Base-by-base conservation (phyloP, 2,329 filamentous ascomycete species). In the Talaromyces marneffei region DNA sequence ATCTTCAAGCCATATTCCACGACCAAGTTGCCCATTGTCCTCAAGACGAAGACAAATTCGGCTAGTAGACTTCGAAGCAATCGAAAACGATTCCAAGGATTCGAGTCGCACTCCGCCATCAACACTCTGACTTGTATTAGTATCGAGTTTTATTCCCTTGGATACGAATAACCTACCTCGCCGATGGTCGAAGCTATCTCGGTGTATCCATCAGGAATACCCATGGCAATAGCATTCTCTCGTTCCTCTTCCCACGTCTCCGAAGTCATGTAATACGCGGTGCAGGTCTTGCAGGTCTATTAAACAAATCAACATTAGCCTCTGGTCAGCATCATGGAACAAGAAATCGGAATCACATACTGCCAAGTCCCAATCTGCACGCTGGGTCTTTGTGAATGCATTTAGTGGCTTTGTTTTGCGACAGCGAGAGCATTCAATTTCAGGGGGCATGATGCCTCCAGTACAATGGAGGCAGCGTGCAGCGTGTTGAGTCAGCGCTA, bases 351-450 rank as follows among this genome's bases (percentile, higher is more conserved):
- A 57, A 16, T 8, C 14, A 72, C 79, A 63, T 77, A 82, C 81
- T 27, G 77, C 78, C 40, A 66, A 68, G 61, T 80, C 81, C 1
- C 76, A 74, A 42, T 78, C 76, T 29, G 67, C 71, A 14, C 82
- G 75, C 70, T 83, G 79, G 6, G 65, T 65, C 64, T 82, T 84
- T 18, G 79, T 77, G 65, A 84, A 86, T 0, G 73, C 72, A 5
- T 80, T 77, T 2, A 83, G 61, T 0, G 75, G 71, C 65, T 83
- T 83, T 1, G 71, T 75, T 60, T 75, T 67, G 20, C 74, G 68
- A 66, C 83, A 85, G 39, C 77, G 71, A 33, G 65, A 67, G 65
- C 83, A 85, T 8, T 73, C 71, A 29, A 84, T 66, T 65, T 85
- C 83, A 3, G 75, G 69, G 2, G 74, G 64, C 52, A 77, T 76